phyloP scores from a whole-genome alignment of 2,329 filamentous ascomycete species.

The Monosporascus sp. region DNA sequence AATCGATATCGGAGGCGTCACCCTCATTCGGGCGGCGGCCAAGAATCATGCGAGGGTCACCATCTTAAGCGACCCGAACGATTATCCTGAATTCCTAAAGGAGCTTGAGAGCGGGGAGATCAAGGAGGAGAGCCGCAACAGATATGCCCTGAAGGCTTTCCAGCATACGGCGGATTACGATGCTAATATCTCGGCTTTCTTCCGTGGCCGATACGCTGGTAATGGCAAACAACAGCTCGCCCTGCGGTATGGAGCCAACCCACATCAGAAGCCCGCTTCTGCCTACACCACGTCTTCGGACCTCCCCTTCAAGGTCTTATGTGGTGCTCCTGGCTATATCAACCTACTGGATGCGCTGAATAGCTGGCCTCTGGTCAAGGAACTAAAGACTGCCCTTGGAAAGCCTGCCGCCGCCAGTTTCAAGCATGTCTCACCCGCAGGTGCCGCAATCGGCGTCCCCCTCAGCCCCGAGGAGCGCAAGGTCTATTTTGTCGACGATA shows the following conservation, averaged over 20 bases:
- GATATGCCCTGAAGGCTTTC: conserved; percentile 94
- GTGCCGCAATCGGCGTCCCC: conserved; percentile 87
- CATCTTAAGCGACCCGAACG: conserved; percentile 87
- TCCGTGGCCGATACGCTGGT: conserved; percentile 92
- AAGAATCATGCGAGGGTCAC: conserved; percentile 97
- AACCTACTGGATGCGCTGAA: conserved; percentile 96
- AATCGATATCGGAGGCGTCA: conserved; percentile 97
- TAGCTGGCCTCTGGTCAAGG: conserved; percentile 94
- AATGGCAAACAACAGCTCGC: conserved; percentile 77
- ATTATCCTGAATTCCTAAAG: conserved; percentile 90
- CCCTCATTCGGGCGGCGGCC: conserved; percentile 88
- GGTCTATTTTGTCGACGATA: conserved; percentile 97
- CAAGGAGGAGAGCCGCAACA: conserved; percentile 75
- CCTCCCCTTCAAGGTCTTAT: conserved; percentile 91
- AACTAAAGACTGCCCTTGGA: conserved; percentile 82
- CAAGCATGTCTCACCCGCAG: conserved; percentile 97
- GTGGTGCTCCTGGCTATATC: conserved; percentile 90
- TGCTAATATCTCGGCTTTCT: conserved; percentile 89
- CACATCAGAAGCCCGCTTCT: conserved; percentile 94
- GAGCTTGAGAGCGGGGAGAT: conserved; percentile 87
- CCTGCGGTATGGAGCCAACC: conserved; percentile 93
- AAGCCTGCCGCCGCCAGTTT: conserved; percentile 93
- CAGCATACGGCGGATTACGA: conserved; percentile 98
- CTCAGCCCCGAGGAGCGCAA: conserved; percentile 85
- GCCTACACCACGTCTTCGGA: conserved; percentile 69